phyloP scores from a whole-genome alignment of 169 alveolate genomes.

The Plasmodium malariae region DNA sequence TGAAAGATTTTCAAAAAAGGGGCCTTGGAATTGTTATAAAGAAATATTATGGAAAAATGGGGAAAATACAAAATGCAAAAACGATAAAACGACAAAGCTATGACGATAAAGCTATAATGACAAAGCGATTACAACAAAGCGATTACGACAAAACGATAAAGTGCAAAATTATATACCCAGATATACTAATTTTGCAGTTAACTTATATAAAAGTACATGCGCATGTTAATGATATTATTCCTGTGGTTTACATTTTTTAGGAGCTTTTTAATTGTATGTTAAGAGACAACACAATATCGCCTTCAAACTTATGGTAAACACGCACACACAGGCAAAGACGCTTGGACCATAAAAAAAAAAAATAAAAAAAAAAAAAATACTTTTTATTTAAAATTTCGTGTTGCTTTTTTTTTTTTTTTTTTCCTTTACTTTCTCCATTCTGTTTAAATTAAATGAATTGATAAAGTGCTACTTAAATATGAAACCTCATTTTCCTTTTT shows the following conservation, averaged over 20 bases:
- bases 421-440: neutral
- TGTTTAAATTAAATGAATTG: no score
- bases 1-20: conserved; percentile 28
- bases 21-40: conserved; percentile 48
- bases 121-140: no score
- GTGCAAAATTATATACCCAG: conserved; percentile 1
- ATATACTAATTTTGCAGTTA: no score
- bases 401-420: conserved; percentile 6
- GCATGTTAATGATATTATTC: neutral
- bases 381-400: neutral
- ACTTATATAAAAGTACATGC: neutral
- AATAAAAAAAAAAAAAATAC: neutral
- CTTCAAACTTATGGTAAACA: conserved; percentile 34
- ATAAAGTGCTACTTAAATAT: no score
- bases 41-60: neutral
- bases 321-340: no score
- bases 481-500: neutral
- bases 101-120: no score
- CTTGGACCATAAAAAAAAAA: neutral
- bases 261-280: conserved; percentile 51
- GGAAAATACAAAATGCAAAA: neutral
- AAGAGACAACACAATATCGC: conserved; percentile 30
- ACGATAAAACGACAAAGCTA: no score
- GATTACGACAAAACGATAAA: no score
- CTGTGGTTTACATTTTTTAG: neutral